Base-by-base conservation (phyloP, 768 basidiomycete species). In the Paxillus involutus region DNA sequence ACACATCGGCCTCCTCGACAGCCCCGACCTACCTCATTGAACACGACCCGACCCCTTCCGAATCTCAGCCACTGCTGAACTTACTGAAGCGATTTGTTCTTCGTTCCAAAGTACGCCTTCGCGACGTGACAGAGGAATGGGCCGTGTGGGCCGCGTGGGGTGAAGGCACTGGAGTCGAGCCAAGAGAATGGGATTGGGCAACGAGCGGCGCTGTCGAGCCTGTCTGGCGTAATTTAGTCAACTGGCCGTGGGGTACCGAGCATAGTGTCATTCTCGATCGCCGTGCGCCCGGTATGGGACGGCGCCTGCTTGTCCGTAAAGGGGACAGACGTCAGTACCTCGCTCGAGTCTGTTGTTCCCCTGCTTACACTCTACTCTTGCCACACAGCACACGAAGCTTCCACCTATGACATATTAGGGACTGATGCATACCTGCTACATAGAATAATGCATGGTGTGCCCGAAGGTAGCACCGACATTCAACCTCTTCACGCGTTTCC, bases 91-190 rank as follows among this genome's bases (percentile, higher is more conserved):
- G 86, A 12, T 91, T 89, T 69, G 80, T 95, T 39, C 80, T 99
- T 1, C 87, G 96, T 6, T 88, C 94, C 13, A 95, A 92, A 65
- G 92, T 98, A 36, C 88, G 86, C 65, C 74, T 98, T 21, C 78
- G 81, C 49, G 88, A 92, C 63, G 87, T 87, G 4, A 84, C 90
- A 4, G 79, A 82, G 1, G 82, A 92, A 57, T 93, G 84, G 72
- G 85, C 88, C 59, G 80, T 91, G 12, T 96, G 90, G 86, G 81
- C 86, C 0, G 81, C 84, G 6, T 98, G 93, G 91, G 86, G 85
- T 0, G 75, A 77, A 8, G 67, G 73, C 16, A 56, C 61, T 19
- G 73, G 75, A 57, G 24, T 65, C 72, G 66, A 83, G 60, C 74
- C 58, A 30, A 63, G 74, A 45, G 67, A 61, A 47, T 88, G 84